A percentile compares a stretch with the other conserved stretches of the same genome.
Evolutionary conservation across 805 yeast species (phyloP).

Genomic region (Vanderwaltozyma verrucispora): DNA sequence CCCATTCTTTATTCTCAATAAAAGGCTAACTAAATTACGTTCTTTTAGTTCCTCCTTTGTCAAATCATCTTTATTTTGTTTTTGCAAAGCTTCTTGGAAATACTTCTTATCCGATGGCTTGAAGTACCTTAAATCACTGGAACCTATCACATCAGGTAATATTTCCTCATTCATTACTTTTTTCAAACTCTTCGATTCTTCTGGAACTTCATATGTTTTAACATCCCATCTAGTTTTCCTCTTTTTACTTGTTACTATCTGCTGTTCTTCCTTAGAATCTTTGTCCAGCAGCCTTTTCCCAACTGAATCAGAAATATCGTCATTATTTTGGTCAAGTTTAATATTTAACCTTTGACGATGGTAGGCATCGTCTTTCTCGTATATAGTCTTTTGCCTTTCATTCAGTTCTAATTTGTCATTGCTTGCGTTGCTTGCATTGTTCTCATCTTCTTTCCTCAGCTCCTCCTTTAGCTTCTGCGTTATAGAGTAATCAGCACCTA

Average conservation of each 20-base stretch:
- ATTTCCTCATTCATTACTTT: constrained; percentile 29
- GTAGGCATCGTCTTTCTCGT: constrained; percentile 37
- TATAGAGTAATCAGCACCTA: constrained; percentile 34
- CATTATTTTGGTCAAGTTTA: constrained; percentile 6
- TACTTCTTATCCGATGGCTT: constrained; percentile 62
- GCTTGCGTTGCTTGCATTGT: constrained; percentile 15
- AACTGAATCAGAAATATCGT: constrained; percentile 3
- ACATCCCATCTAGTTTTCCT: constrained; percentile 28
- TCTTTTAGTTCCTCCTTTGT: constrained; percentile 48
- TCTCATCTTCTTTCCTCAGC: constrained; percentile 16
- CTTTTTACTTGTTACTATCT: constrained; percentile 11
- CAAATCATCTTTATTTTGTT: constrained; percentile 22
- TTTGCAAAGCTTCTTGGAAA: constrained; percentile 48
- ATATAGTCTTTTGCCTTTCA: constrained; percentile 20
- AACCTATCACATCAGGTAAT: constrained; percentile 51
- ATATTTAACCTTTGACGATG: constrained; percentile 33
- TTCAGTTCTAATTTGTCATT: constrained; percentile 24
- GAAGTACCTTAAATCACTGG: constrained; percentile 55
- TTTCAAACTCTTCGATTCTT: constrained; percentile 28
- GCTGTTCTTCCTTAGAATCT: constrained; percentile 10
- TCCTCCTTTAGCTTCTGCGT: constrained; percentile 27
- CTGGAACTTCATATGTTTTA: constrained; percentile 44
- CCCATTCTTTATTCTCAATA: constrained; percentile 73
- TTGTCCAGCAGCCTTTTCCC: too few species aligned
- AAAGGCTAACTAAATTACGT: constrained; percentile 47